These are phyloP conservation scores for Mycena venus DNA, from an alignment of 768 basidiomycete species.

Conservation along the genomic window DNA sequence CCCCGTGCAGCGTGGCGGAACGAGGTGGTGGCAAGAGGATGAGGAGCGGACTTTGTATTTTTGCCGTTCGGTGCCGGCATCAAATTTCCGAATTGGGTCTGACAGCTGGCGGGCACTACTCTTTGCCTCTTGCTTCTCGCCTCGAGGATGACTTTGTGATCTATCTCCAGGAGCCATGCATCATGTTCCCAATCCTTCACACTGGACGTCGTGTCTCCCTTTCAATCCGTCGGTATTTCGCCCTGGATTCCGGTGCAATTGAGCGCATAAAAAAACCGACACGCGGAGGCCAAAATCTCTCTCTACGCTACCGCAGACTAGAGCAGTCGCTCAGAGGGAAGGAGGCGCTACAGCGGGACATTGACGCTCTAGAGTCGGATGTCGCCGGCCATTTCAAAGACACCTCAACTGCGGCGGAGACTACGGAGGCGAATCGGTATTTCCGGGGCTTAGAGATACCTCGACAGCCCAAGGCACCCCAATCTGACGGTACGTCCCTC, in stretches of 20 bases:
- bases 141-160: no score
- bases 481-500: conserved; percentile 72
- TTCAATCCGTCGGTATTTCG: background rate
- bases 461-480: conserved; percentile 70
- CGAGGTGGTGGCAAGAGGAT: no score
- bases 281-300: conserved; percentile 71
- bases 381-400: conserved; percentile 19
- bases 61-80: no score
- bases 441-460: conserved; percentile 75
- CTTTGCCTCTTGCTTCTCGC: no score
- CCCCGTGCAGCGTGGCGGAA: no score
- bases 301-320: conserved; percentile 66
- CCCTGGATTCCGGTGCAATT: conserved; percentile 22
- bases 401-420: background rate
- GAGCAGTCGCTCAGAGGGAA: conserved; percentile 67
- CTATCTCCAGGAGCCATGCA: background rate
- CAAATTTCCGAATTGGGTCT: no score
- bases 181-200: background rate
- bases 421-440: conserved; percentile 14
- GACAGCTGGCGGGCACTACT: no score
- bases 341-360: conserved; percentile 48
- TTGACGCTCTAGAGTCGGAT: conserved; percentile 34
- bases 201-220: background rate
- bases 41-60: no score
- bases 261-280: conserved; percentile 38